These are phyloP conservation scores for Rhizopogon roseolus DNA, from an alignment of 768 basidiomycete genomes.

Conservation along the genomic window DNA sequence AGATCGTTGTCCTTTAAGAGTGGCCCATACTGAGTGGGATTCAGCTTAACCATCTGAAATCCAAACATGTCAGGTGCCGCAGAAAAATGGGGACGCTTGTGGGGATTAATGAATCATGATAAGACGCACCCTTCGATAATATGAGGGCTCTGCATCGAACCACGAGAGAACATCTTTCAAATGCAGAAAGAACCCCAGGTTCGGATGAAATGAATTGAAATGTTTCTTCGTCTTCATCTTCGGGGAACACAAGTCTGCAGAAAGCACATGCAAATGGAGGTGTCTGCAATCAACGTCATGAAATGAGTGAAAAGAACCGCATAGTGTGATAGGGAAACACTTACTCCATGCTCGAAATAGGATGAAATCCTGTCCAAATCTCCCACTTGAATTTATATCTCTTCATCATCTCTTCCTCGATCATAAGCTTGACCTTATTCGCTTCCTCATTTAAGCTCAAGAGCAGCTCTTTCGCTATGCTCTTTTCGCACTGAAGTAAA, in stretches of 20 bases:
- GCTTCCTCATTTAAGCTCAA: slow-evolving; percentile 53
- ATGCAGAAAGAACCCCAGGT: slow-evolving; percentile 77
- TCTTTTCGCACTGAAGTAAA: slow-evolving; percentile 51
- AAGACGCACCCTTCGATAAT: slow-evolving; percentile 43
- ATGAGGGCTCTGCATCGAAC: slow-evolving; percentile 65
- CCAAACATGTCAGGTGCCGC: not conserved
- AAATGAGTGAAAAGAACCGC: not conserved
- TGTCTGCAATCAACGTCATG: slow-evolving; percentile 42
- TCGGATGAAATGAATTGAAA: slow-evolving; percentile 87
- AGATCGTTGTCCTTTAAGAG: slow-evolving; percentile 63
- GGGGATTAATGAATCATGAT: not conserved
- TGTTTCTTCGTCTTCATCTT: slow-evolving; percentile 84
- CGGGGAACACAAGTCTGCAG: slow-evolving; percentile 67
- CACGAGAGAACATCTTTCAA: slow-evolving; percentile 75
- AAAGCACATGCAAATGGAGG: slow-evolving; percentile 82
- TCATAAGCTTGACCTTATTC: slow-evolving; percentile 46
- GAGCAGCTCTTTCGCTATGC: slow-evolving; percentile 50
- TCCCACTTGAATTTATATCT: slow-evolving; percentile 71
- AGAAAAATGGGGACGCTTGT: not conserved
- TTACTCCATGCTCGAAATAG: slow-evolving; percentile 80
- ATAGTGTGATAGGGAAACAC: slow-evolving; percentile 32
- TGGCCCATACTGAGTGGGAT: slow-evolving; percentile 50
- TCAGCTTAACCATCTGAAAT: slow-evolving; percentile 50
- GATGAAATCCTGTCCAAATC: slow-evolving; percentile 83
- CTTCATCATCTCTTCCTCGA: slow-evolving; percentile 76